Conservation (phyloP, 352 stramenopile genomes). For the Globisporangium apiculatum region DNA sequence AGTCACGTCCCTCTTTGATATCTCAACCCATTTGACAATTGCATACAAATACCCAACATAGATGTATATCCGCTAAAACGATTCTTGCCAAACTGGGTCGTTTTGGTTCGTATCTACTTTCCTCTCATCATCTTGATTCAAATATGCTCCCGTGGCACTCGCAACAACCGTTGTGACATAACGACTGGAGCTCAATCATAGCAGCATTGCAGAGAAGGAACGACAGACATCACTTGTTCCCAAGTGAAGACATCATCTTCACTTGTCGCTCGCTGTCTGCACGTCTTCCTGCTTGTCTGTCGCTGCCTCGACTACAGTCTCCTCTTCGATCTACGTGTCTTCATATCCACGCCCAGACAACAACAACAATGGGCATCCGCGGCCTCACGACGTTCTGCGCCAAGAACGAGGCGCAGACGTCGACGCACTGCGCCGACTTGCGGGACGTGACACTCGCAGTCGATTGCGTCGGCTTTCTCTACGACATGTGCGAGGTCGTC, state of each 20-base stretch:
- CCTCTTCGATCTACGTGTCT: no score
- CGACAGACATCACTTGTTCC: neutral
- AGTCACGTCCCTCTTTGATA: no score
- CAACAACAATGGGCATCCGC: constrained; percentile 46
- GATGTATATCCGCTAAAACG: no score
- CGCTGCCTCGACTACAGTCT: neutral
- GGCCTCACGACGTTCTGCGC: constrained; percentile 53
- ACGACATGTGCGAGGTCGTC: constrained; percentile 57
- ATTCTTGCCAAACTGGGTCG: neutral
- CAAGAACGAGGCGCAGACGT: constrained; percentile 38
- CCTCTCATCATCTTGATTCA: neutral
- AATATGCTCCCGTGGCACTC: neutral
- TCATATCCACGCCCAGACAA: neutral
- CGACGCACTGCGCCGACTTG: constrained; percentile 25
- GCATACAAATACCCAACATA: no score
- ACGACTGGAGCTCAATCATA: neutral
- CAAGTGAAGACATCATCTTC: no score
- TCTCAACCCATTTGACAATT: no score
- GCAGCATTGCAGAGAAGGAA: neutral
- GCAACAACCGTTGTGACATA: neutral
- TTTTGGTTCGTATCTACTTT: neutral
- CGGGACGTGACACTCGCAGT: constrained; percentile 68
- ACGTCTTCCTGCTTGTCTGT: neutral
- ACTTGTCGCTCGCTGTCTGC: neutral
- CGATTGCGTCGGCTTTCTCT: constrained; percentile 78